phyloP scores from a whole-genome alignment of 2,329 filamentous ascomycete species.

The Botrytis galanthina region DNA sequence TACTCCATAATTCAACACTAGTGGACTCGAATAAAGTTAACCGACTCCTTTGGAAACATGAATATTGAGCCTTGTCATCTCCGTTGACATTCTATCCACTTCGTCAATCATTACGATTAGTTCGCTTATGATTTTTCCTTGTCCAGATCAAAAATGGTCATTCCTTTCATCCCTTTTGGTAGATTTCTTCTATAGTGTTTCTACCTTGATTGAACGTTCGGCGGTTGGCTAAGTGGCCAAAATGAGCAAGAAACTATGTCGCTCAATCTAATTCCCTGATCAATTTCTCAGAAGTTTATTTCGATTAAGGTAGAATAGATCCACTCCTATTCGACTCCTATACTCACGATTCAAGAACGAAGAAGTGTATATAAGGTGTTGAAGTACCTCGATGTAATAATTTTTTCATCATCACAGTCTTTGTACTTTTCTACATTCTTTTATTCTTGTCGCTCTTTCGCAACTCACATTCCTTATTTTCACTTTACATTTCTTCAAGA shows the following conservation, averaged over 20 bases:
- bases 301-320: background rate
- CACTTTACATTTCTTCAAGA: background rate
- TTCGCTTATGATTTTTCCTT: slow-evolving; percentile 1
- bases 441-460: slow-evolving; percentile 1
- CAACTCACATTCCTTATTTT: slow-evolving; percentile 4
- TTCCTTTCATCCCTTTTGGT: background rate
- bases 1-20: background rate
- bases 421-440: slow-evolving; percentile 10
- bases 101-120: background rate
- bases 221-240: slow-evolving; percentile 8
- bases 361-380: slow-evolving; percentile 6
- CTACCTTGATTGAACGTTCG: background rate
- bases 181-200: background rate
- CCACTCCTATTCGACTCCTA: background rate
- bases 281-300: background rate
- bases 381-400: background rate
- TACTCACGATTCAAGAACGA: background rate
- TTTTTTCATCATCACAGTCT: slow-evolving; percentile 4
- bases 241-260: background rate
- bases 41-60: slow-evolving; percentile 7
- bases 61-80: slow-evolving; percentile 12
- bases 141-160: background rate
- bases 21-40: slow-evolving; percentile 10
- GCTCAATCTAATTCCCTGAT: background rate
- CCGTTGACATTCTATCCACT: background rate